Percentiles rank a stretch among this genome's conserved stretches.
Conservation (phyloP, 2,329 filamentous ascomycete genomes). For the Colletotrichum cuscutae region DNA sequence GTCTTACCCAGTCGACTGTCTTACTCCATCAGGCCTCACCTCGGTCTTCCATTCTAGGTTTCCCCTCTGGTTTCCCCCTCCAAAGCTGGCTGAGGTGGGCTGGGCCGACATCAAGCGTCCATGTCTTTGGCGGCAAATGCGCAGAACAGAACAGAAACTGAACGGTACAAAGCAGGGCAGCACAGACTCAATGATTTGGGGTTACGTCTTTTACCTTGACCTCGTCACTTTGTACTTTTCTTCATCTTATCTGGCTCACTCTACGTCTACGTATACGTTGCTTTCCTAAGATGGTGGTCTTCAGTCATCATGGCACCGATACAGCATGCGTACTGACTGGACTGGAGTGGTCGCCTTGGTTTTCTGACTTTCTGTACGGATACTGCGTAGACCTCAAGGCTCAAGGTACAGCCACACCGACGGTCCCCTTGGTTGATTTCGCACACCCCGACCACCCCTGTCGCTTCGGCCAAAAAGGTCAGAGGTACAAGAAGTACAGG, state of each 20-base stretch:
- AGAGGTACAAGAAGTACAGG: conserved; percentile 20
- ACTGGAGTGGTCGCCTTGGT: conserved; percentile 17
- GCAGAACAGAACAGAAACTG: background rate
- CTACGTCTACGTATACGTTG: background rate
- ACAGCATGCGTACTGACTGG: background rate
- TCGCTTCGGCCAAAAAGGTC: conserved; percentile 17
- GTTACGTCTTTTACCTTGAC: background rate
- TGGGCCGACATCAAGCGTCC: background rate
- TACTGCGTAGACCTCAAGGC: no score
- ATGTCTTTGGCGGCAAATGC: background rate
- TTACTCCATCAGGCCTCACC: background rate
- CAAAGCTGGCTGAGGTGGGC: background rate
- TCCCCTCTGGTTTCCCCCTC: background rate
- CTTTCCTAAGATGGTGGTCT: background rate
- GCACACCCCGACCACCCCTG: conserved; percentile 21
- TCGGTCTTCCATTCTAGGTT: conserved; percentile 1
- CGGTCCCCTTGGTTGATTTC: conserved; percentile 9
- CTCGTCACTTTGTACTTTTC: background rate
- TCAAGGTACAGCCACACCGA: background rate
- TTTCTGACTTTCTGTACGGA: background rate
- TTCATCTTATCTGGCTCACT: background rate
- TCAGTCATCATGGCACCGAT: background rate
- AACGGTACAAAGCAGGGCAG: background rate
- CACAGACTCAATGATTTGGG: background rate
- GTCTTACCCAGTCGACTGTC: background rate